Base-by-base conservation (phyloP, 768 basidiomycete species). In the Mycena rosella region DNA sequence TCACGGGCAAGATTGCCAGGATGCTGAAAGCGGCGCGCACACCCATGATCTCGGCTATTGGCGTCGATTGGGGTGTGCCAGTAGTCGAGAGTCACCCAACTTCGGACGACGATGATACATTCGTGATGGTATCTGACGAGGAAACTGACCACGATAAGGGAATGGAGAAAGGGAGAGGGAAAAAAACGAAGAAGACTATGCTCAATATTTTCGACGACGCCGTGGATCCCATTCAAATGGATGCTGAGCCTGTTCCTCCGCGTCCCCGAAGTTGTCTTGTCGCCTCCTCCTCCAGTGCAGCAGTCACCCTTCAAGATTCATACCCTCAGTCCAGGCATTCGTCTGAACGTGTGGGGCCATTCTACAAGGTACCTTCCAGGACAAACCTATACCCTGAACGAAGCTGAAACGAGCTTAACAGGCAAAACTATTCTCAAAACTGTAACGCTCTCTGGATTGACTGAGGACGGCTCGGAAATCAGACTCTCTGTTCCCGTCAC, bases 1-100 rank as follows among this genome's bases (percentile, higher is more conserved):
- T 86, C 17, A 67, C 72, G 3, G 78, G 74, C 8, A 86, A 87
- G 67, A 80, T 80, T 22, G 73, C 82, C 1, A 70, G 72, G n/a
- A 76, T 87, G 42, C 63, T 87, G 26, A 77, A 79, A 14, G 84
- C 82, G 5, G 83, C 84, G 11, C 72, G 78, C 22, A 77, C 78
- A 4, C 78, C 78, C 24, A 68, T 74, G 32, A 75, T 85, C 56
- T 75, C 78, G 42, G 70, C 76, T 18, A 74, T 84, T 18, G 47
- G 73, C 15, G 64, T 87, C 36, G 80, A 84, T 54, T 86, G 84
- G 83, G 70, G 68, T 32, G 38, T 58, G 3, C 44, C 69, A 0
- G 29, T 36, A 1, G 18, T 42, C 13, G 44, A 60, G 34, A 36
- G 44, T 5, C 30, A n/a, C 5, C 29, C 42, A 17, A 22, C 49